Evolutionary conservation across 164 flowering plant genomes (phyloP), one percentile per base, ranked within the genome.

Genomic region (Tetracentron sinense): DNA sequence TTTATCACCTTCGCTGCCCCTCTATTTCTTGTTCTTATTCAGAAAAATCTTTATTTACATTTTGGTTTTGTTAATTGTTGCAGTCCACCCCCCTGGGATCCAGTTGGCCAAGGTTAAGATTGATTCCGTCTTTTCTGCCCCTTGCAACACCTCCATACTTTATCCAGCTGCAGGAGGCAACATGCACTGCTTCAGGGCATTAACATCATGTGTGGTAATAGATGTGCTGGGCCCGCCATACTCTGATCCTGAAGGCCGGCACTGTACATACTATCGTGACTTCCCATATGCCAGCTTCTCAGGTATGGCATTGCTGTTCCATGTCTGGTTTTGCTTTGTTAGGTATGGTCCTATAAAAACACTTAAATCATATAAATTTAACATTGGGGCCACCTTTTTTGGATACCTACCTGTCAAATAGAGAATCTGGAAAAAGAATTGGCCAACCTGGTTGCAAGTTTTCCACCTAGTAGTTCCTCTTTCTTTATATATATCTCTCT

Each of bases 171-270:
- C 65, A 17, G 85, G 85, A 29, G 85, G 83, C 23, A 82, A 82
- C 69, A 77, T 82, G 57, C 85, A 79, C 64, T 67, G 74, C 48
- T 82, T 82, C 66, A 62, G 63, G 60, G 85, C 81, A 4, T 0
- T 65, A 19, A 78, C 82, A 35, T 75, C 80, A 7, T 81, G 85
- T 63, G 85, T 82, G 3, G 70, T 81, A 27, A 69, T 81, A 11
- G 85, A 81, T 54, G 74, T 81, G 47, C 68, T 81, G 0, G 62
- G 81, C 21, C 86, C 89, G 12, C 89, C 86, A 19, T 82, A 85
- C 67, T 75, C 76, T 27, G 75, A 81, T 58, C 51, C 74, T 22
- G 66, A 77, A 56, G 85, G 86, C 48, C 74, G 86, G 2, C 78
- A 75, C 22, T 85, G 89, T 64, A 67, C 78, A 7, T 85, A 84